A percentile compares a stretch with the other conserved stretches of the same genome.
Evolutionary conservation across 495 filamentous ascomycete genomes (phyloP).

Genomic region (Tuber brumale): DNA sequence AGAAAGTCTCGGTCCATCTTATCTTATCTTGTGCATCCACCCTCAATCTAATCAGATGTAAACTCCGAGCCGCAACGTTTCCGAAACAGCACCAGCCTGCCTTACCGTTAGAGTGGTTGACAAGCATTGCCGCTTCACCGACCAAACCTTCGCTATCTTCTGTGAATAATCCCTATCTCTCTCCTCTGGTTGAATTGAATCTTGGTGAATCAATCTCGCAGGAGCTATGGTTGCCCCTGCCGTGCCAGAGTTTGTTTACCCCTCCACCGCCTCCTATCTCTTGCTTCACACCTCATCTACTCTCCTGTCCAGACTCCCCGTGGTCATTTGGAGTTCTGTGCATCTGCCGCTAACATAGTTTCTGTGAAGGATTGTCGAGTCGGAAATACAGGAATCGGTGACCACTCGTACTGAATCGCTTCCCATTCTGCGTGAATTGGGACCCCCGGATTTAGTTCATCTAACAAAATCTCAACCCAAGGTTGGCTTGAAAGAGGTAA

Average conservation of each 20-base stretch:
- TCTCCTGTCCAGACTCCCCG: slow-evolving; percentile 10
- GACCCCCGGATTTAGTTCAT: slow-evolving; percentile 92
- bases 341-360: slow-evolving; percentile 42
- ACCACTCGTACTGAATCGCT: slow-evolving; percentile 84
- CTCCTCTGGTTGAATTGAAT: not conserved
- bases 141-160: not conserved
- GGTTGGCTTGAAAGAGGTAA: slow-evolving; percentile 58
- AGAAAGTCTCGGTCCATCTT: not conserved
- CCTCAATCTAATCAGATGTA: not conserved
- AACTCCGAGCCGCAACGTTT: not conserved
- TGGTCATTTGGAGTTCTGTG: slow-evolving; percentile 17
- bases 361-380: slow-evolving; percentile 73
- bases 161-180: not conserved
- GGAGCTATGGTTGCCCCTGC: slow-evolving; percentile 74
- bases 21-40: not conserved
- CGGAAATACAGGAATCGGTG: slow-evolving; percentile 78
- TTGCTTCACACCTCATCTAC: not conserved
- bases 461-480: slow-evolving; percentile 77
- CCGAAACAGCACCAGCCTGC: not conserved
- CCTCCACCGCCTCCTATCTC: slow-evolving; percentile 18
- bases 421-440: slow-evolving; percentile 76
- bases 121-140: not conserved
- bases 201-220: not conserved
- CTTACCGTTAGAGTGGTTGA: not conserved
- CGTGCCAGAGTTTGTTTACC: slow-evolving; percentile 70